phyloP scores from a whole-genome alignment of 2,329 filamentous ascomycete genomes.

The Acrodontium crateriforme region DNA sequence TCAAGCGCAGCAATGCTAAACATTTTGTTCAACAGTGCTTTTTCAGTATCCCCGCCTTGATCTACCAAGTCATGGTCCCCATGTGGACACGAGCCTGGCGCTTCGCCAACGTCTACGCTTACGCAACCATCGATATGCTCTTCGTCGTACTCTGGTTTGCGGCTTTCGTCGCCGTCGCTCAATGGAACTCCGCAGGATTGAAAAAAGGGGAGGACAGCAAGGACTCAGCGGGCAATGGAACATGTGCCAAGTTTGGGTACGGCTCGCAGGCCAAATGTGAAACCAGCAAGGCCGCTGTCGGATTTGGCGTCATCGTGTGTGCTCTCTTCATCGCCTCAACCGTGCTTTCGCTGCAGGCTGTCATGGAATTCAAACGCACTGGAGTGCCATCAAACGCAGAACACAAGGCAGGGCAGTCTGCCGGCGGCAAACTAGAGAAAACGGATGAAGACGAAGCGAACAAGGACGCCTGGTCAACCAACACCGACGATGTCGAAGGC shows the following conservation, averaged over 20 bases:
- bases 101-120: slow-evolving; percentile 48
- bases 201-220: slow-evolving; percentile 30
- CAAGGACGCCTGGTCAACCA: slow-evolving; percentile 32
- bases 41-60: slow-evolving; percentile 42
- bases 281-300: slow-evolving; percentile 40
- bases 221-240: slow-evolving; percentile 21
- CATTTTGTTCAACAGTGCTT: slow-evolving; percentile 42
- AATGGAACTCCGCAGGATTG: slow-evolving; percentile 43
- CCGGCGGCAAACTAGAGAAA: slow-evolving; percentile 21
- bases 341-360: slow-evolving; percentile 40
- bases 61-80: slow-evolving; percentile 47
- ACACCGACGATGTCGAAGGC: slow-evolving; percentile 25
- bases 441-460: slow-evolving; percentile 26
- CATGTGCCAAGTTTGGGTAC: slow-evolving; percentile 42
- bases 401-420: too few species aligned
- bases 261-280: slow-evolving; percentile 43
- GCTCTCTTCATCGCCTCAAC: slow-evolving; percentile 41
- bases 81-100: slow-evolving; percentile 45
- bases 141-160: slow-evolving; percentile 45
- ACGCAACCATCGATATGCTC: slow-evolving; percentile 40
- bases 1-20: slow-evolving; percentile 1
- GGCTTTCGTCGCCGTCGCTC: slow-evolving; percentile 42
- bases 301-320: slow-evolving; percentile 44
- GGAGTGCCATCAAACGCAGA: slow-evolving; percentile 35
- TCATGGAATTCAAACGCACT: slow-evolving; percentile 42